Percentiles rank a stretch among this genome's conserved stretches.
Conservation (phyloP, 2,329 filamentous ascomycete genomes). For the Boeremia exigua region DNA sequence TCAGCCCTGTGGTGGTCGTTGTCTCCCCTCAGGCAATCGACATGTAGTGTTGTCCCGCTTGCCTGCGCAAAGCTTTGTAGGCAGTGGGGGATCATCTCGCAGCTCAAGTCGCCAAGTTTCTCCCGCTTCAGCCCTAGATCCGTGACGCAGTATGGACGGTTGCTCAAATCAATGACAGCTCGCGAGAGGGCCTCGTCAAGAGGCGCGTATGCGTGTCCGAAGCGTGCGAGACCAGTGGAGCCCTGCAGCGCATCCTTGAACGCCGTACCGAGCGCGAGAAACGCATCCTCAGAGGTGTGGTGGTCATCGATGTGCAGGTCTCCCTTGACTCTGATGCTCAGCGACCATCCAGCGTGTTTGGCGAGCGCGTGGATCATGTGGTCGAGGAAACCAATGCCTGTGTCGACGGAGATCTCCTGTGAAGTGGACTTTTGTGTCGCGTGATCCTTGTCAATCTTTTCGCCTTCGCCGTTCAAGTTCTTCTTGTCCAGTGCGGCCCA, state of each 20-base stretch:
- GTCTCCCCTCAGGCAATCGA: constrained; percentile 86
- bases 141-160: constrained; percentile 84
- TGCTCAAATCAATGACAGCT: constrained; percentile 93
- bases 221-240: constrained; percentile 82
- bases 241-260: constrained; percentile 82
- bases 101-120: constrained; percentile 88
- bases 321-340: constrained; percentile 81
- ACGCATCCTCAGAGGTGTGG: constrained; percentile 95
- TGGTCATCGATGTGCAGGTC: constrained; percentile 98
- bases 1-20: constrained; percentile 98
- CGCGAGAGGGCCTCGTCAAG: constrained; percentile 94
- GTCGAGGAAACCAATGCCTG: constrained; percentile 96
- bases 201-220: constrained; percentile 89
- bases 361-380: constrained; percentile 98
- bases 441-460: constrained; percentile 63
- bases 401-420: constrained; percentile 86
- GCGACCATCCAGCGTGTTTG: constrained; percentile 94
- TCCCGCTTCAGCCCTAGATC: constrained; percentile 86
- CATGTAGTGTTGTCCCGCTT: constrained; percentile 90
- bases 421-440: constrained; percentile 83
- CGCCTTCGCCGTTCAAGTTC: constrained; percentile 39
- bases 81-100: constrained; percentile 96
- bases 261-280: constrained; percentile 84
- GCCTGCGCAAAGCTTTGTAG: constrained; percentile 92
- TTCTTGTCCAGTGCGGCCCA: constrained; percentile 55